Base-by-base conservation (phyloP, 495 filamentous ascomycete genomes). In the Podospora comata region DNA sequence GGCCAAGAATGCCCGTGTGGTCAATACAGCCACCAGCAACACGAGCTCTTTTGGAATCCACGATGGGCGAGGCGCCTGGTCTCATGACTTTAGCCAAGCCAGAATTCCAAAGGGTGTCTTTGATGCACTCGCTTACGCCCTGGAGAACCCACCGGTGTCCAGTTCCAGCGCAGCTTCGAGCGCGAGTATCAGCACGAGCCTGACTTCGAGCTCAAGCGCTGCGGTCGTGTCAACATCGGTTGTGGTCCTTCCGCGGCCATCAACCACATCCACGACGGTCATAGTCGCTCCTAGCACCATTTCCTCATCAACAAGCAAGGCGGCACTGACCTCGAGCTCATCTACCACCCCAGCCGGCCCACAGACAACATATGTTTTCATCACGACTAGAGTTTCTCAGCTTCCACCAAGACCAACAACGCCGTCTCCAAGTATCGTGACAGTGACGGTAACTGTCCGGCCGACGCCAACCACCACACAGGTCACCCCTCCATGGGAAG, bases 21-120 rank as follows among this genome's bases (percentile, higher is more conserved):
- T 72, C 1, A 54, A 66, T 7, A 69, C 70, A 11, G 56, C 74
- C 6, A 61, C 66, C 58, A 73, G 68, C 67, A 78, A 78, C 71
- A 66, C 71, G 39, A 74, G 70, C 70, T 59, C 70, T 16, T 72
- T 78, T 63, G 59, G 65, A 44, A 68, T 68, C 58, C 76, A 78
- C 65, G 74, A 75, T 65, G 71, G 58, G 48, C 65, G 68, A 20
- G 74, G 73, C 5, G 44, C 65, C 3, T 73, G 72, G 23, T 65
- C 71, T n/a, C 76, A 75, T 59, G 76, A 78, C 60, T 66, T 78
- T 39, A 71, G 66, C 56, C 19, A 58, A 28, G 76, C 74, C 39
- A 72, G 65, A 59, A 73, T 77, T 58, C 75, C 73, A 26, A 60
- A 74, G 67, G 72, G 73, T 23, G 73, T 73, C 0, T 77, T 77